phyloP scores from a whole-genome alignment of 2,329 filamentous ascomycete species.

The Aspergillus hortae region DNA sequence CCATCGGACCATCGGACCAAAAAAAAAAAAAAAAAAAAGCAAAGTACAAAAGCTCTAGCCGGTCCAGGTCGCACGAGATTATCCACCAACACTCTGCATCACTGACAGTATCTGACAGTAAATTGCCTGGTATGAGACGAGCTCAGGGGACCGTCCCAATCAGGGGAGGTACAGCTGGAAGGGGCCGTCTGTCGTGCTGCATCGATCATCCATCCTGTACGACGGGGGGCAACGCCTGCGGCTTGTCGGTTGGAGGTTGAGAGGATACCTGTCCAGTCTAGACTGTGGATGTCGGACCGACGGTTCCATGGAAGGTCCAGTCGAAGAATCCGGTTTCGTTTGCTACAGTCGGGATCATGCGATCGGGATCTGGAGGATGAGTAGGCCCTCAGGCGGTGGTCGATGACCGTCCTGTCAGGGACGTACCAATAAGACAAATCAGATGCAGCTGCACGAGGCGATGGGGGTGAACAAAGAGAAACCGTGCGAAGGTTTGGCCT shows the following conservation, averaged over 20 bases:
- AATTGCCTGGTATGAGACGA: conserved; percentile 1
- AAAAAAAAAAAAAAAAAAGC: background rate
- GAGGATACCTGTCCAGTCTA: too few relatives aligned
- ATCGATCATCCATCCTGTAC: conserved; percentile 9
- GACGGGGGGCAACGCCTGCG: conserved; percentile 2
- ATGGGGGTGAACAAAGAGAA: background rate
- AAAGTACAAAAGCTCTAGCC: background rate
- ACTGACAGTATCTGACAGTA: background rate
- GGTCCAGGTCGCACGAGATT: background rate
- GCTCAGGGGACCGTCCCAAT: conserved; percentile 2
- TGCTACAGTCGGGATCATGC: too few relatives aligned
- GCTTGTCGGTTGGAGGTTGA: background rate
- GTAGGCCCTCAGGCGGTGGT: background rate
- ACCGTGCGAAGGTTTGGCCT: background rate
- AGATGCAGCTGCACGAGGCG: background rate
- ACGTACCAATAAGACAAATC: background rate
- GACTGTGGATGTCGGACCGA: too few relatives aligned
- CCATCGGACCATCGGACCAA: background rate
- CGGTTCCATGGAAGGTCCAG: background rate
- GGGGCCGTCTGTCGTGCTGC: conserved; percentile 9
- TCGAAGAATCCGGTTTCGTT: too few relatives aligned
- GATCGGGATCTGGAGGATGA: too few relatives aligned
- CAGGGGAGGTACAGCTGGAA: conserved; percentile 2
- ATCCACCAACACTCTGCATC: background rate
- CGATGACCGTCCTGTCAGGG: background rate